Conservation (phyloP, 164 flowering plant species). For the Magnolia changhungtana region DNA sequence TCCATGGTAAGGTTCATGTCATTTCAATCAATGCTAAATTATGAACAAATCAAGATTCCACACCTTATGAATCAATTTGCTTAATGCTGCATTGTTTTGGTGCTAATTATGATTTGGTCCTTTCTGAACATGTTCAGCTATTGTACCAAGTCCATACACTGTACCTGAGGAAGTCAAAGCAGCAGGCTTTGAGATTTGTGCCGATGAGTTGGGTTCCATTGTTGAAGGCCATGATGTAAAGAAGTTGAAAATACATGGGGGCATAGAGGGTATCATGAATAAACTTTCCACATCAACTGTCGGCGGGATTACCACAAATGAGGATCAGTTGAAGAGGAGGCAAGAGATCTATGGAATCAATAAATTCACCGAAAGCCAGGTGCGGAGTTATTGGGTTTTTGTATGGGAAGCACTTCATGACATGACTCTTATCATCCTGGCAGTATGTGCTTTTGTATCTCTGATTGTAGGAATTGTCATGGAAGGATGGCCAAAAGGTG, state of each 20-base stretch:
- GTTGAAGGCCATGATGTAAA: conserved; percentile 79
- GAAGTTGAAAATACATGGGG: conserved; percentile 74
- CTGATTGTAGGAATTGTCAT: conserved; percentile 68
- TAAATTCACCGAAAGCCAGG: conserved; percentile 69
- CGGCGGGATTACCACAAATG: conserved; percentile 53
- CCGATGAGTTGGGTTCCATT: conserved; percentile 80
- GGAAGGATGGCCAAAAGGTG: conserved; percentile 98
- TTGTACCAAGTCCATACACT: conserved; percentile 49
- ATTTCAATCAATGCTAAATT: neutral
- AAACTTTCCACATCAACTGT: conserved; percentile 64
- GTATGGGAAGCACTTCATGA: conserved; percentile 99
- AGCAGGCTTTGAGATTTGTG: conserved; percentile 77
- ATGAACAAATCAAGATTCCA: no score
- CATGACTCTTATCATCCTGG: conserved; percentile 87
- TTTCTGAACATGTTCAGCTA: conserved; percentile 35
- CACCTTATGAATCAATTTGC: no score
- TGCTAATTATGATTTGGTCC: conserved; percentile 7
- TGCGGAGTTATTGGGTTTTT: conserved; percentile 67
- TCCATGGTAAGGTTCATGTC: conserved; percentile 48
- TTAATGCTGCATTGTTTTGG: neutral
- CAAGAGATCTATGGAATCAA: conserved; percentile 73
- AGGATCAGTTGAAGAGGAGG: conserved; percentile 39
- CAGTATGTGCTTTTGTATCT: conserved; percentile 73
- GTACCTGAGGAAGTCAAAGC: conserved; percentile 71
- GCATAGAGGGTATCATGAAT: conserved; percentile 66